Evolutionary conservation across 768 basidiomycete genomes (phyloP), one percentile per base, ranked within the genome.

Genomic region (Cyathus striatus): DNA sequence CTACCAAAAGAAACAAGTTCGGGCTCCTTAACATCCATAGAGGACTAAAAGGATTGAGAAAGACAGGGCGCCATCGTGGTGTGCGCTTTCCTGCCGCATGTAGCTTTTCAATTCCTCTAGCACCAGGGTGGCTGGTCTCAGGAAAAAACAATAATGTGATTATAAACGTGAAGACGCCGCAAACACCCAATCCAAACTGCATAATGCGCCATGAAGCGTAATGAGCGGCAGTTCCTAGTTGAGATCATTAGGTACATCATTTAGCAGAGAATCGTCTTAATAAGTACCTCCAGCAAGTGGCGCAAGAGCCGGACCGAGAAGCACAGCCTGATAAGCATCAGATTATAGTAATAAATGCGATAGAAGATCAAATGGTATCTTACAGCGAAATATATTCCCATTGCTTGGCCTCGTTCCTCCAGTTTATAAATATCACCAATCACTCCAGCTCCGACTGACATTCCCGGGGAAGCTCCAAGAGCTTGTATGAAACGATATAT

Each of bases 201-300:
- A 82, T 74, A 3, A 67, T 47, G 0, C 84, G 72, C 84, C 86
- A 88, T 0, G 84, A 85, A 24, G 69, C 70, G 47, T 82, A 83
- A 41, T 81, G 65, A 0, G 83, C 70, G 0, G 70, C 63, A 21
- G 70, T 40, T 12, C 78, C 78, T 76, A 42, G 35, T 18, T 5
- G 17, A 20, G 26, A 39, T 21, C 18, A 30, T 14, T 39, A 43
- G 44, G 42, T 33, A 7, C 6, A 13, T 3, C 33, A 16, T 34
- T 38, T 5, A 21, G 21, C 3, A 1, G 7, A 14, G 5, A 18
- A 16, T 16, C 12, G 16, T 4, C 17, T 9, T 42, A n/a, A 3
- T 20, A 23, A 16, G 39, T 5, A 65, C 82, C 83, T 51, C 81
- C 83, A 0, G 64, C 49, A 1, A 81, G 57, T 0, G 85, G 83